phyloP scores from a whole-genome alignment of 306 rosid genomes.

The Calophaca sinica region DNA sequence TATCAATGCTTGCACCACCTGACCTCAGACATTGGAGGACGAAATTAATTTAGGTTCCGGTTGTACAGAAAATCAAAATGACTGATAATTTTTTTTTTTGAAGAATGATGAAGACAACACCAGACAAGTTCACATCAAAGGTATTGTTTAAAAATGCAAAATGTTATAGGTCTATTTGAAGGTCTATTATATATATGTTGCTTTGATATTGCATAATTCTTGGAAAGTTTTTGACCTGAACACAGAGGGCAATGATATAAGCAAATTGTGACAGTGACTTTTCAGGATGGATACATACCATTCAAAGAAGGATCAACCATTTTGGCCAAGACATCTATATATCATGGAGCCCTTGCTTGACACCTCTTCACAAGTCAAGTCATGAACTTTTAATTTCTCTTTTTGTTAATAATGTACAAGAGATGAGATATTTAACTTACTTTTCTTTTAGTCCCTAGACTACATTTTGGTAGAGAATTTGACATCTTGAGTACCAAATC shows the following conservation, averaged over 20 bases:
- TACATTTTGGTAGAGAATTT: no score
- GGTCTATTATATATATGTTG: constrained; percentile 1
- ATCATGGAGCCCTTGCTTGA: constrained; percentile 96
- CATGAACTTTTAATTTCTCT: no score
- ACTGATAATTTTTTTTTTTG: not conserved
- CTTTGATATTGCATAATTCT: constrained; percentile 23
- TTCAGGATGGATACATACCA: constrained; percentile 98
- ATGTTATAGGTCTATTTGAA: no score
- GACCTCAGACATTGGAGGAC: constrained; percentile 99
- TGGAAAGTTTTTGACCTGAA: constrained; percentile 74
- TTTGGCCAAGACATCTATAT: constrained; percentile 92
- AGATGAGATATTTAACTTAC: no score
- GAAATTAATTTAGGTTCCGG: constrained; percentile 94
- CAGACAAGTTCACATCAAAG: not conserved
- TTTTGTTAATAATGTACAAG: no score
- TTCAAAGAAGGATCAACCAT: constrained; percentile 94
- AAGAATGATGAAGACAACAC: not conserved
- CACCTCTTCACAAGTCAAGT: no score
- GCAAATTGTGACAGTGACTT: constrained; percentile 97
- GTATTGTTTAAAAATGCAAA: constrained; percentile 7
- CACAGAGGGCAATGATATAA: constrained; percentile 90
- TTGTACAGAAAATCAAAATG: constrained; percentile 46
- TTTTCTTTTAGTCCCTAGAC: no score
- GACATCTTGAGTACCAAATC: no score
- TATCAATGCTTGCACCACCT: constrained; percentile 94